Base-by-base conservation (phyloP, 352 stramenopile species). In the Phytophthora megakarya region DNA sequence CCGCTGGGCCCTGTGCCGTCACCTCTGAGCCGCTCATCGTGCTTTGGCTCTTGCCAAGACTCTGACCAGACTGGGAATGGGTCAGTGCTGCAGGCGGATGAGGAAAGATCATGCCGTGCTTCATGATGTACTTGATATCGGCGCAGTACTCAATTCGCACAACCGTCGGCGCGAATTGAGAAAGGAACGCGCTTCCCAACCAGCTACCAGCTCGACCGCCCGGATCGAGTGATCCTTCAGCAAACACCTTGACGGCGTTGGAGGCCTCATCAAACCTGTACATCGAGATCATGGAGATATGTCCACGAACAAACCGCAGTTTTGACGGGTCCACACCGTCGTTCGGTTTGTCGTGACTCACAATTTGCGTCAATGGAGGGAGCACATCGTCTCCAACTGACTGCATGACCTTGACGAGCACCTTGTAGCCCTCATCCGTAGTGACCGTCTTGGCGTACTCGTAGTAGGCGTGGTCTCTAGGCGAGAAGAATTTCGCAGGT, bases 91-190 rank as follows among this genome's bases (percentile, higher is more conserved):
- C 52, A 52, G 65, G 73, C 40, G 73, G 44, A 25, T 85, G 75
- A 2, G 80, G 80, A 49, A 90, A 88, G 48, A 92, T 69, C 65
- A 88, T 81, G 10, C 80, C 80, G 62, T 90, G 81, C 62, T 89
- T 88, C 58, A 88, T 83, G 56, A 92, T 89, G 70, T 88, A 88
- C 78, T 92, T 92, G 58, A 86, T 86, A 48, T 92, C 84, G 6
- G 80, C 81, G 56, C 81, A 84, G 61, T 88, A 70, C 43, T 89
- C 76, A 22, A 92, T 75, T 21, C 82, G 75, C n/a, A 85, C 65
- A 21, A 92, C 67, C 1, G 78, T 80, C 1, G 74, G 76, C 23
- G 78, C 83, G 30, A 92, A 86, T 13, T 86, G 71, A 23, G 84
- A 83, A 26, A 90, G 73, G 61, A 88, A 85, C 5, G 78, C 54